phyloP scores from a whole-genome alignment of 352 stramenopile genomes.

The Pythium scleroteichum region DNA sequence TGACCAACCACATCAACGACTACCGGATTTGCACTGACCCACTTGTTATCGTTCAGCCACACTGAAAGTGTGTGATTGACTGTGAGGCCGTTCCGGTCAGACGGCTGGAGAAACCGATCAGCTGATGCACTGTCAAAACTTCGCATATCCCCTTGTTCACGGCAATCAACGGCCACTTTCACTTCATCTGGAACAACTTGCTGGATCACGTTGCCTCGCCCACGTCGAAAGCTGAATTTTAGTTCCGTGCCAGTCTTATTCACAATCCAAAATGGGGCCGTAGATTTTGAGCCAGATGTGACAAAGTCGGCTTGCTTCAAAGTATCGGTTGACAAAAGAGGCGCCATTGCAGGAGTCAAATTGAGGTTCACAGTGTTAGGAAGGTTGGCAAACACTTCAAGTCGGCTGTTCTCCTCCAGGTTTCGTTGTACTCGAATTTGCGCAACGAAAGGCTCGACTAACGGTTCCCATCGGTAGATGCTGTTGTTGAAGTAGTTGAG shows the following conservation, averaged over 20 bases:
- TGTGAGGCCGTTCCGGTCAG: slow-evolving; percentile 70
- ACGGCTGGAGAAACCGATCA: slow-evolving; percentile 74
- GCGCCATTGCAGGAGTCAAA: slow-evolving; percentile 85
- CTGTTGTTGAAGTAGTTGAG: slow-evolving; percentile 93
- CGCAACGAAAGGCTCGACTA: slow-evolving; percentile 81
- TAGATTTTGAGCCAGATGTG: slow-evolving; percentile 84
- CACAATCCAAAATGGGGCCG: slow-evolving; percentile 87
- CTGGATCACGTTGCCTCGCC: slow-evolving; percentile 77
- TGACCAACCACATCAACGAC: slow-evolving; percentile 88
- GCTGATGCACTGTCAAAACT: slow-evolving; percentile 83
- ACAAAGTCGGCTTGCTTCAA: slow-evolving; percentile 86
- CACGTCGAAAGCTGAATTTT: slow-evolving; percentile 87
- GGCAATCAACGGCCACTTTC: slow-evolving; percentile 82
- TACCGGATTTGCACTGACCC: slow-evolving; percentile 84
- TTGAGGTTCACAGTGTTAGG: slow-evolving; percentile 88
- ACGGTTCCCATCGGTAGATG: slow-evolving; percentile 88
- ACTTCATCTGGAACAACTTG: slow-evolving; percentile 63
- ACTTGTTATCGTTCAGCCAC: slow-evolving; percentile 85
- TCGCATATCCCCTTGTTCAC: slow-evolving; percentile 85
- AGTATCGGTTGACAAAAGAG: slow-evolving; percentile 75
- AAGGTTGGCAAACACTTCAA: slow-evolving; percentile 82
- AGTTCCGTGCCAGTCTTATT: slow-evolving; percentile 83
- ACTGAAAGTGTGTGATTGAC: slow-evolving; percentile 89
- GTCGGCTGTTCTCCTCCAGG: slow-evolving; percentile 66
- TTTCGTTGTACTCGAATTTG: slow-evolving; percentile 74